Conservation (phyloP, 2,329 filamentous ascomycete species). For the Mariannaea sp. region DNA sequence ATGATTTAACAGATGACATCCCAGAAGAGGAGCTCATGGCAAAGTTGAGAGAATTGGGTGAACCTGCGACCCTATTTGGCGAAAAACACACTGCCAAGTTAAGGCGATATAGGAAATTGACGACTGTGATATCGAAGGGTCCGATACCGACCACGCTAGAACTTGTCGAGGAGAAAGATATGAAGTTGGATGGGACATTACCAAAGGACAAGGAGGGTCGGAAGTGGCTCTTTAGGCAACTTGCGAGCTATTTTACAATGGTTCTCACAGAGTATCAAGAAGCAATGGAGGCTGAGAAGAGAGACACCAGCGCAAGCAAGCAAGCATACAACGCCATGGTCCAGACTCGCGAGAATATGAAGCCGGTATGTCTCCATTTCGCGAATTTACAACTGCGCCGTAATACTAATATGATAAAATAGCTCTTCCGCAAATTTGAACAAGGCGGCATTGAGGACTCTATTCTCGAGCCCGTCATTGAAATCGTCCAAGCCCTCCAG, state of each 20-base stretch:
- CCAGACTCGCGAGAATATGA: constrained; percentile 85
- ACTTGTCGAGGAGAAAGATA: constrained; percentile 81
- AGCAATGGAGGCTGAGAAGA: constrained; percentile 70
- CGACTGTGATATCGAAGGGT: constrained; percentile 66
- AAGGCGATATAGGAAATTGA: constrained; percentile 71
- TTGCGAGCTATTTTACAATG: constrained; percentile 96
- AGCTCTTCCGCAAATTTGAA: constrained; percentile 88
- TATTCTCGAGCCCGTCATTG: constrained; percentile 80
- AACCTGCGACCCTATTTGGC: constrained; percentile 79
- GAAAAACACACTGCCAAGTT: constrained; percentile 74
- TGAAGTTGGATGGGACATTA: constrained; percentile 75
- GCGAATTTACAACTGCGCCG: fast-evolving
- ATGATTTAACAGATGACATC: constrained; percentile 62
- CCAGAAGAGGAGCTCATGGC: constrained; percentile 70
- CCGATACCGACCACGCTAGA: constrained; percentile 86
- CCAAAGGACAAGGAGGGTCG: constrained; percentile 68
- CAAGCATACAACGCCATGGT: constrained; percentile 84
- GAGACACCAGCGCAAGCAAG: constrained; percentile 75
- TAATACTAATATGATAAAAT: constrained; percentile 10
- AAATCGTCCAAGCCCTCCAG: constrained; percentile 91
- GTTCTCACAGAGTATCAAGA: constrained; percentile 86
- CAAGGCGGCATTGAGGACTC: constrained; percentile 77
- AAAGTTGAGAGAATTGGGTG: constrained; percentile 71
- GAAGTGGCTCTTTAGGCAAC: constrained; percentile 79
- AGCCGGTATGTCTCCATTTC: constrained; percentile 57